Base-by-base conservation (phyloP, 495 filamentous ascomycete species). In the Xylaria acuta region DNA sequence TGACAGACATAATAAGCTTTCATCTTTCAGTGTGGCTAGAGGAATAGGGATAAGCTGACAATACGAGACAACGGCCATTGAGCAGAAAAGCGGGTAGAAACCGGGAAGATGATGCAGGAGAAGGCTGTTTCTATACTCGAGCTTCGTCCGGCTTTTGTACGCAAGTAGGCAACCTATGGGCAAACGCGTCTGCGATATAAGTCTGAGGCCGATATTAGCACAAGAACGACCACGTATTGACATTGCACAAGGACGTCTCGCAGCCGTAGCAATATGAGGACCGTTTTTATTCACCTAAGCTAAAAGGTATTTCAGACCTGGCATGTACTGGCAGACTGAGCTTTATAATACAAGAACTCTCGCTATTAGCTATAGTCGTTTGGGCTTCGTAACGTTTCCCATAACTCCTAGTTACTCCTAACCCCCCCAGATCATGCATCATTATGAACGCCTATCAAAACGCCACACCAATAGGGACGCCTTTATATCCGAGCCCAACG, bases 391-490 rank as follows among this genome's bases (percentile, higher is more conserved):
- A 14, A 53, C 32, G 18, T 25, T 45, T 34, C 14, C 53, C 40
- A n/a, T 40, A 36, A 69, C 53, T 43, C 66, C 38, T 59, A 5
- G 38, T 68, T 34, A 7, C 1, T 67, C 25, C 66, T n/a, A 54
- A 30, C 4, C 63, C 22, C 41, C 41, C 40, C 11, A 18, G 3
- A 9, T 41, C 41, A 32, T n/a, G 41, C 62, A 20, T 22, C 11
- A 30, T 27, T 40, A 9, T 22, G 34, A 69, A 45, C 49, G 47
- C 34, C 59, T 18, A 34, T 0, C 25, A 14, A 64, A 45, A 59
- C 27, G 53, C 67, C 53, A 67, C 14, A 9, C 22, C 53, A 25
- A 25, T 60, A 3, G 11, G 47, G 25, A 69, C 40, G 36, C 38
- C 38, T 20, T 60, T 22, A 1, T 51, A 32, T 58, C 34, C 36